Conservation (phyloP, 768 basidiomycete species). For the Lactarius tabidus region DNA sequence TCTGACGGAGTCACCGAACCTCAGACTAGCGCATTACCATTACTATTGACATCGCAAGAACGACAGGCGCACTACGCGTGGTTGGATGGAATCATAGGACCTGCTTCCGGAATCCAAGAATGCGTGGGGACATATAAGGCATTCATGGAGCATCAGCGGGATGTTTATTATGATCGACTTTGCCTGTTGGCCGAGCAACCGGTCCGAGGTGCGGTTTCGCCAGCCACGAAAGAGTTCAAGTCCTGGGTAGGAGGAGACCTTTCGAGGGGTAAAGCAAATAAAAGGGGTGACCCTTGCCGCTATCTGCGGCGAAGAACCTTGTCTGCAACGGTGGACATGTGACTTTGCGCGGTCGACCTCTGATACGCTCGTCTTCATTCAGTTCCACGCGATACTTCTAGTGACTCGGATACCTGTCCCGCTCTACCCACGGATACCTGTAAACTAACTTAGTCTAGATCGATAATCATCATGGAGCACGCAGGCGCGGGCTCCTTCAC, state of each 20-base stretch:
- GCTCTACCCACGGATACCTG: background rate
- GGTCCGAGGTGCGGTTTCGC: background rate
- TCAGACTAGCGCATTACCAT: slow-evolving; percentile 5
- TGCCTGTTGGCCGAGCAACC: slow-evolving; percentile 8
- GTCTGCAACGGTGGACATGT: slow-evolving; percentile 20
- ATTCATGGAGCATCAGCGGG: slow-evolving; percentile 47
- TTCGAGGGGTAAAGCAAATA: background rate
- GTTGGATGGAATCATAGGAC: slow-evolving; percentile 46
- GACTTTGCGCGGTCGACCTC: background rate
- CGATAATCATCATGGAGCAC: background rate
- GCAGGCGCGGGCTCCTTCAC: background rate
- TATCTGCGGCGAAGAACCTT: slow-evolving; percentile 15
- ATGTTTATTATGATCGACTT: slow-evolving; percentile 46
- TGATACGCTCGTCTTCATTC: background rate
- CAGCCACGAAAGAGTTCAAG: background rate
- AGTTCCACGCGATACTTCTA: background rate
- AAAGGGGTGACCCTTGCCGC: background rate
- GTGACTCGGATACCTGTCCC: background rate
- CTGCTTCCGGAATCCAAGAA: slow-evolving; percentile 45
- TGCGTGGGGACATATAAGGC: slow-evolving; percentile 48
- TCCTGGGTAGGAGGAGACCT: slow-evolving; percentile 7
- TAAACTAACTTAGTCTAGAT: background rate
- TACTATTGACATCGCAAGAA: slow-evolving; percentile 33
- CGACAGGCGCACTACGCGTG: slow-evolving; percentile 49
- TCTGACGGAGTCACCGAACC: slow-evolving; percentile 16